These are phyloP conservation scores for cucumber (Cucumis sativus) DNA, from an alignment of 306 rosid species.

Conservation along the genomic window Cucumber_9930_V3 NC_026657.2:39619501-39620000, in stretches of 20 bases:
- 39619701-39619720: background rate
- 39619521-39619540: slow-evolving; percentile 1
- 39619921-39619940: too few relatives aligned
- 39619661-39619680: background rate
- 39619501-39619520: slow-evolving; percentile 6
- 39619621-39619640: background rate
- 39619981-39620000: background rate
- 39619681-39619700: background rate
- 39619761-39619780: background rate
- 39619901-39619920: background rate
- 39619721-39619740: background rate
- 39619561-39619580: background rate
- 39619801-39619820: background rate
- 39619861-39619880: background rate
- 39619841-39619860: background rate
- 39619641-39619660: background rate
- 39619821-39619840: background rate
- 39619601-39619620: background rate
- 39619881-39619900: background rate
- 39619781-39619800: background rate
- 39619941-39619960: background rate
- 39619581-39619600: background rate
- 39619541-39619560: background rate
- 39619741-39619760: background rate
- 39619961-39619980: background rate